Percentiles rank a stretch among this genome's conserved stretches.
Conservation (phyloP, 306 rosid species). For the Sicyos baderoa region DNA sequence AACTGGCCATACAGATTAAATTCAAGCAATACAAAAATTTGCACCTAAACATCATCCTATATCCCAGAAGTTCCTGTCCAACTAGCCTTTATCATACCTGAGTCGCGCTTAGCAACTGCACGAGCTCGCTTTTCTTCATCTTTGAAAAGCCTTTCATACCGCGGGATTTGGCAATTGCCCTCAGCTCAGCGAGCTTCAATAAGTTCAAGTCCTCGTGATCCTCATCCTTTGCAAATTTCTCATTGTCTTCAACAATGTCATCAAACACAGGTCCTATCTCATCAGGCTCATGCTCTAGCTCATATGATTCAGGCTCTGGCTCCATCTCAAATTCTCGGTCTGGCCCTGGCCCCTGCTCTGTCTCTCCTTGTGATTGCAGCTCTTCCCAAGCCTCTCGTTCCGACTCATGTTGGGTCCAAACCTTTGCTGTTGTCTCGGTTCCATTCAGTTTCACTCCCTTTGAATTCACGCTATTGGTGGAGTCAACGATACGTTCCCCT, state of each 20-base stretch:
- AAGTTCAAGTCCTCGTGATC: conserved; percentile 55
- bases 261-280: conserved; percentile 20
- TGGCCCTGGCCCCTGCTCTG: conserved; percentile 13
- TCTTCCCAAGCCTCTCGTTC: conserved; percentile 13
- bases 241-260: conserved; percentile 28
- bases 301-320: conserved; percentile 28
- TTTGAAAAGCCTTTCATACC: conserved; percentile 78
- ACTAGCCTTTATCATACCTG: conserved; percentile 14
- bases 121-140: conserved; percentile 73
- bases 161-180: conserved; percentile 75
- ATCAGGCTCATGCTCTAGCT: conserved; percentile 31
- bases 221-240: conserved; percentile 24
- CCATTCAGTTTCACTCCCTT: conserved; percentile 29
- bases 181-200: conserved; percentile 61
- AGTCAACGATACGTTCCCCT: conserved; percentile 27
- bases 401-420: background rate
- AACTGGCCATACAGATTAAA: conserved; percentile 1
- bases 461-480: conserved; percentile 25
- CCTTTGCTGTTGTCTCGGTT: conserved; percentile 23
- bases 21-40: background rate
- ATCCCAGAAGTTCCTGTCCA: conserved; percentile 7
- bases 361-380: conserved; percentile 5
- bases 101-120: conserved; percentile 47
- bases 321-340: conserved; percentile 21
- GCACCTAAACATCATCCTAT: conserved; percentile 10